Evolutionary conservation across 139 green algal species (phyloP), one percentile per base, ranked within the genome.

Genomic region (Asterochloris sp.): DNA sequence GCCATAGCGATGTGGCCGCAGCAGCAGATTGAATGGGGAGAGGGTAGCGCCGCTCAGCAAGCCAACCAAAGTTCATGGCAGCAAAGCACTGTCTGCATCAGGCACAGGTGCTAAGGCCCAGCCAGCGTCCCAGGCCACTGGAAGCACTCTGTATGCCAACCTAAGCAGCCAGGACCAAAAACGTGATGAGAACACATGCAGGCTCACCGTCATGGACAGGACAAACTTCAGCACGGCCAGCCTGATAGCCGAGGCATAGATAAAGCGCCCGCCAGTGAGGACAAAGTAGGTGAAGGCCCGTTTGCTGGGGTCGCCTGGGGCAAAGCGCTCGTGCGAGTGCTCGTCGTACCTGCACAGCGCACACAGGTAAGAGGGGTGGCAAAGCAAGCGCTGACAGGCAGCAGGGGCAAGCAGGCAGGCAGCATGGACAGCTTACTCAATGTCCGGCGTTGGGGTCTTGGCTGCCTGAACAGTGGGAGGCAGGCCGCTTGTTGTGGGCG

Each of bases 281-380:
- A 99, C 95, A 84, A 99, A 95, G 90, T 99, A 98, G 8, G 96
- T 98, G 81, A 99, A 98, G 11, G 97, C 95, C 1, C 94, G 85
- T 89, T 97, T 97, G 87, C 88, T 93, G 64, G 91, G 87, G 78
- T 98, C 94, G 67, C 95, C 95, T 62, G 92, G 92, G 13, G 90
- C 29, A 76, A 97, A 95, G 19, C 92, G 89, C n/a, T 93, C 87
- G 86, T 98, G 94, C 83, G 94, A 91, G 84, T 89, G 85, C 73
- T 94, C 87, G 82, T 98, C 96, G 83, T 99, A 99, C 24, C 92
- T 96, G 89, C 86, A 79, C 61, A 74, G 23, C 12, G 23, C 21
- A 29, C 69, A 63, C 54, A 62, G n/a, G 23, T 29, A 74, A 71
- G n/a, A 28, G 63, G 13, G n/a, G 14, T 10, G 24, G 19, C 23